phyloP scores from a whole-genome alignment of 2,329 filamentous ascomycete species.

The Juglanconis sp. region DNA sequence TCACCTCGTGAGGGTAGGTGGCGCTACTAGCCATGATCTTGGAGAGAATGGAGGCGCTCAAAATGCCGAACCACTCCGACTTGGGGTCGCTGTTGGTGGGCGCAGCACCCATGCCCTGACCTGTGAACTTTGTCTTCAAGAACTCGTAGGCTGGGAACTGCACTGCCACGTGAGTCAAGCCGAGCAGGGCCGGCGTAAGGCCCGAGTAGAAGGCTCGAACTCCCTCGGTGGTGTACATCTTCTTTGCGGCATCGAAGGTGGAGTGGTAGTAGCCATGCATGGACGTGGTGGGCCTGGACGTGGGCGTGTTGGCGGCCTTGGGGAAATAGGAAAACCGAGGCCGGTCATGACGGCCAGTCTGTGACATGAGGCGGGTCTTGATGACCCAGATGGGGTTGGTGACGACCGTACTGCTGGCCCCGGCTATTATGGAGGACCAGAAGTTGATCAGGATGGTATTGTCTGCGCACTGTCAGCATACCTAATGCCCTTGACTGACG shows the following conservation, averaged over 20 bases:
- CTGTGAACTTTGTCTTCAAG: constrained; percentile 86
- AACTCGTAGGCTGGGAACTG: constrained; percentile 97
- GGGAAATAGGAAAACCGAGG: constrained; percentile 45
- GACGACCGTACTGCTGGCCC: constrained; percentile 85
- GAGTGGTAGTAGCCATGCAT: constrained; percentile 77
- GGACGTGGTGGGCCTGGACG: constrained; percentile 52
- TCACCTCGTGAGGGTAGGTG: constrained; percentile 95
- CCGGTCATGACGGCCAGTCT: constrained; percentile 53
- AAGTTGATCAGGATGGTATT: constrained; percentile 78
- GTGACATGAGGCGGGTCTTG: constrained; percentile 97
- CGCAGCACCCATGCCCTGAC: constrained; percentile 77
- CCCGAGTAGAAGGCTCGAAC: constrained; percentile 92
- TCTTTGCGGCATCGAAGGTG: constrained; percentile 85
- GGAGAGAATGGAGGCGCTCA: constrained; percentile 85
- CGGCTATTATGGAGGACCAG: constrained; percentile 86
- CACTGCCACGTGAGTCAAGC: constrained; percentile 91
- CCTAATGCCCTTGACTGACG: constrained; percentile 13
- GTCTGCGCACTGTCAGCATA: constrained; percentile 42
- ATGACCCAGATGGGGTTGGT: constrained; percentile 99
- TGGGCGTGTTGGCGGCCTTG: constrained; percentile 51
- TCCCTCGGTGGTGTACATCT: constrained; percentile 93
- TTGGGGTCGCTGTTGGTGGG: constrained; percentile 49
- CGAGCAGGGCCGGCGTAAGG: constrained; percentile 84
- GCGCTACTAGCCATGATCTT: constrained; percentile 92
- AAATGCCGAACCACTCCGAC: constrained; percentile 77